Conservation (phyloP, 768 basidiomycete species). For the Pholiota conissans region DNA sequence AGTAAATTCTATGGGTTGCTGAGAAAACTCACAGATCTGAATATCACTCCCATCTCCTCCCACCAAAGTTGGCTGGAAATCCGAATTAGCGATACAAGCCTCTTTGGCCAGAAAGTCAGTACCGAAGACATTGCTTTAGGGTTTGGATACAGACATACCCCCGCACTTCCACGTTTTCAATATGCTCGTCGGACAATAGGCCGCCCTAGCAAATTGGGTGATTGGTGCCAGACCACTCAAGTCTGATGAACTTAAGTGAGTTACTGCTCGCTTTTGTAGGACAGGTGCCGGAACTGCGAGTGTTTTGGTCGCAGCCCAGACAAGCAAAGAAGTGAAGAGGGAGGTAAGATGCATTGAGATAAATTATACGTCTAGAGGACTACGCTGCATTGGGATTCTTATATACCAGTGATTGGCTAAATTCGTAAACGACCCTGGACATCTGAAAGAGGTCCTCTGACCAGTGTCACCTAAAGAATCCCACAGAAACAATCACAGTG, state of each 20-base stretch:
- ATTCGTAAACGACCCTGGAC: too few species aligned
- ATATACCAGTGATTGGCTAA: too few species aligned
- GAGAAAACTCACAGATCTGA: conserved; percentile 8
- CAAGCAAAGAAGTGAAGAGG: not conserved
- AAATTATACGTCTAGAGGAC: too few species aligned
- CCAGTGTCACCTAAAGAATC: too few species aligned
- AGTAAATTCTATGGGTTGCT: too few species aligned
- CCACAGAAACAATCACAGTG: not conserved
- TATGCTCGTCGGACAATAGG: not conserved
- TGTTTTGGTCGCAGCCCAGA: not conserved
- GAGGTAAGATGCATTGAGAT: not conserved
- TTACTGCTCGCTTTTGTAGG: not conserved
- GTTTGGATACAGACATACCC: not conserved
- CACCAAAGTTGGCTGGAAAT: conserved; percentile 5
- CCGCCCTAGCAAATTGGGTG: conserved; percentile 5
- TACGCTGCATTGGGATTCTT: too few species aligned
- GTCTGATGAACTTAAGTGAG: not conserved
- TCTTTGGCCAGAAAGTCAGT: not conserved
- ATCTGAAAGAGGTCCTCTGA: too few species aligned
- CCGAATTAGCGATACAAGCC: conserved; percentile 5
- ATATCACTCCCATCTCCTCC: conserved; percentile 5
- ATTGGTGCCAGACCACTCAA: conserved; percentile 3
- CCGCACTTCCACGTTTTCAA: conserved; percentile 4
- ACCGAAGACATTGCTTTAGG: not conserved
- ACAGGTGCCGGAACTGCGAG: not conserved